phyloP scores from a whole-genome alignment of 2,329 filamentous ascomycete species.

The Calonectria hongkongensis region DNA sequence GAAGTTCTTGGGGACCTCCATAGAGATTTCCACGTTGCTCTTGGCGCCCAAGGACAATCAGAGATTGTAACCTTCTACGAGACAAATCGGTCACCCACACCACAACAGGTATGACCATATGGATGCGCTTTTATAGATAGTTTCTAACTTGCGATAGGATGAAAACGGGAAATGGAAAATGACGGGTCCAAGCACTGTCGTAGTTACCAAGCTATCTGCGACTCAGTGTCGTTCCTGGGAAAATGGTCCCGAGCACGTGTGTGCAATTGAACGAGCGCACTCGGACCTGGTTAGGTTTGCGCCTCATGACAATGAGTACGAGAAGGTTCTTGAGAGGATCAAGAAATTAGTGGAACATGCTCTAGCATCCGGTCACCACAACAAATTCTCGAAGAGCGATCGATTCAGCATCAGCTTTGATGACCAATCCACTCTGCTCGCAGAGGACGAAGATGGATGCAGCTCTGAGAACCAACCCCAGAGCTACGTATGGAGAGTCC shows the following conservation, averaged over 20 bases:
- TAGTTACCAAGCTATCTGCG: neutral
- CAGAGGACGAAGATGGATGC: neutral
- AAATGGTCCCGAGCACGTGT: neutral
- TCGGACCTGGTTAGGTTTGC: neutral
- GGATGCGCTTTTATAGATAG: neutral
- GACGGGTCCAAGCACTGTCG: neutral
- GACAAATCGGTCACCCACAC: neutral
- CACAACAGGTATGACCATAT: neutral
- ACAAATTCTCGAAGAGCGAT: neutral
- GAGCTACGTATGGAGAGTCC: neutral
- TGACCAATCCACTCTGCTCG: neutral
- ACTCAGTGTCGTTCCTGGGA: neutral
- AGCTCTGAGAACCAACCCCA: neutral
- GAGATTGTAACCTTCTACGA: neutral
- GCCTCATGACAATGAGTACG: neutral
- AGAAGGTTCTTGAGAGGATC: neutral
- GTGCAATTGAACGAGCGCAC: neutral
- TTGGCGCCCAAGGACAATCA: neutral
- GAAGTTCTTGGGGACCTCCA: neutral
- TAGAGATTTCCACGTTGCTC: neutral
- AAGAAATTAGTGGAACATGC: neutral
- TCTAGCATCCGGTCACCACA: neutral
- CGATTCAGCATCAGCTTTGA: neutral
- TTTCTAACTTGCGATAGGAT: neutral
- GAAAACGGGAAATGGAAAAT: neutral